These are phyloP conservation scores for Quercus cerris DNA, from an alignment of 306 rosid species.

Conservation along the genomic window DNA sequence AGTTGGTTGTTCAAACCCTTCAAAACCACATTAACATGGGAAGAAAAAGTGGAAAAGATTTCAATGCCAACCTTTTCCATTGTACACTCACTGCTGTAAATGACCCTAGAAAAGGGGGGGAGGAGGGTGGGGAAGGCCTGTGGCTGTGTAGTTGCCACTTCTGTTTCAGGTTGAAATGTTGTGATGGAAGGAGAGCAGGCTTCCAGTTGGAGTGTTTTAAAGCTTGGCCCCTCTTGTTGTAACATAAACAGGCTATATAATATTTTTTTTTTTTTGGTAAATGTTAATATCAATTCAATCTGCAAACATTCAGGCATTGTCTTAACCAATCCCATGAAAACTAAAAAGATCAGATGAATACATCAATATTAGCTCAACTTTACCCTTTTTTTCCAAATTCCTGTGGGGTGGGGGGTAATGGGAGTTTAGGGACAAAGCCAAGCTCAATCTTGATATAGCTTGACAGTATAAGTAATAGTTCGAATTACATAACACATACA, in stretches of 20 bases:
- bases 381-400: no score
- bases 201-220: not conserved
- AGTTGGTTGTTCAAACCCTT: constrained; percentile 60
- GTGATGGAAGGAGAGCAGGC: not conserved
- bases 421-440: not conserved
- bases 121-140: constrained; percentile 53
- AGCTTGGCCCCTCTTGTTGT: not conserved
- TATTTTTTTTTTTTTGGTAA: not conserved
- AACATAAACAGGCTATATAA: not conserved
- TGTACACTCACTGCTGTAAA: constrained; percentile 76
- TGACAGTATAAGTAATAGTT: not conserved
- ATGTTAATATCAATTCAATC: not conserved
- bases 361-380: not conserved
- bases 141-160: constrained; percentile 41
- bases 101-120: constrained; percentile 82
- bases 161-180: constrained; percentile 6
- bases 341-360: not conserved
- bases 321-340: not conserved
- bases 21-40: constrained; percentile 26
- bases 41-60: constrained; percentile 28
- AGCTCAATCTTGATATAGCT: not conserved
- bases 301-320: not conserved
- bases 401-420: no score
- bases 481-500: not conserved
- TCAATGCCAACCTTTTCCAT: constrained; percentile 16